phyloP scores from a whole-genome alignment of 495 filamentous ascomycete species.

The Talaromyces trachyspermus region DNA sequence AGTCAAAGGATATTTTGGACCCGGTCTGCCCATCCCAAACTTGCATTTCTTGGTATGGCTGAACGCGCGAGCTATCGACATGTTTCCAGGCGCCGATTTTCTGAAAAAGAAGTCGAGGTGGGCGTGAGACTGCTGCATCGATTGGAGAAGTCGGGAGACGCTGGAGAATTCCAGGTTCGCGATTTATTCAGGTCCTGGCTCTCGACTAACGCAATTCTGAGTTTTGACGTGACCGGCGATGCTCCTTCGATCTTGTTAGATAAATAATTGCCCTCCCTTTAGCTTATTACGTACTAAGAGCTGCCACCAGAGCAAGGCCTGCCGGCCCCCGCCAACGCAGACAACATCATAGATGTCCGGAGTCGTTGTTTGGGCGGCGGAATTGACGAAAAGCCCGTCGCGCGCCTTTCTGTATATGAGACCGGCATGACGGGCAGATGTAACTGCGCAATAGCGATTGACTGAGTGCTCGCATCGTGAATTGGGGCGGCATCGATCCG shows the following conservation, averaged over 20 bases:
- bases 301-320: conserved; percentile 79
- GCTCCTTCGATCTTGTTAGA: conserved; percentile 37
- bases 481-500: too few relatives aligned
- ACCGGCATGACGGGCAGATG: conserved; percentile 35
- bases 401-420: conserved; percentile 16
- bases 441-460: conserved; percentile 30
- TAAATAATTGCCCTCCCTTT: neutral
- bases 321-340: conserved; percentile 94
- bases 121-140: conserved; percentile 92
- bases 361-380: conserved; percentile 16
- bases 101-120: conserved; percentile 60
- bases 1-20: conserved; percentile 83
- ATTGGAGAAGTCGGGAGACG: conserved; percentile 72
- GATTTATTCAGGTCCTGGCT: conserved; percentile 69
- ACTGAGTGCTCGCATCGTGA: conserved; percentile 31
- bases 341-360: conserved; percentile 82
- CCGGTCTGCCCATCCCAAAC: conserved; percentile 94
- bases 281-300: conserved; percentile 57
- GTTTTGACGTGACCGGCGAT: conserved; percentile 61
- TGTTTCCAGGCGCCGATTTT: conserved; percentile 85
- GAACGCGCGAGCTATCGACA: conserved; percentile 59
- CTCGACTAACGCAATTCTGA: conserved; percentile 86
- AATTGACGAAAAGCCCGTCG: conserved; percentile 28
- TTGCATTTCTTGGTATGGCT: conserved; percentile 85
- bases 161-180: conserved; percentile 56